A percentile compares a stretch with the other conserved stretches of the same genome.
These are phyloP conservation scores for Asclepias syriaca DNA, from an alignment of 257 asterid genomes.

Conservation along the genomic window DNA sequence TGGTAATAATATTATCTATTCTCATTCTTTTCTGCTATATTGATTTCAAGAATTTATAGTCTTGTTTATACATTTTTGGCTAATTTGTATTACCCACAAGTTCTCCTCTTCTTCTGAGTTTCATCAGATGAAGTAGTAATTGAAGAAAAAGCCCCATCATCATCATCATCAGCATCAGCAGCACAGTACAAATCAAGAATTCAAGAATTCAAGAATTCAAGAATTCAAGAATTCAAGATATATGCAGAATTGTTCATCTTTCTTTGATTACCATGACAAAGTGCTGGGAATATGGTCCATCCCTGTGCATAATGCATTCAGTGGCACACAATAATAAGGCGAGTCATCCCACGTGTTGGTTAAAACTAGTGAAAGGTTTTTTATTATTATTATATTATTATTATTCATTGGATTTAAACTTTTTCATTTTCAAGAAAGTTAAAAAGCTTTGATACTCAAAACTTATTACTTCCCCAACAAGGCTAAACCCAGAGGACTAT, in stretches of 20 bases:
- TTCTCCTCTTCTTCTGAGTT: neutral
- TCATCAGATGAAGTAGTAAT: neutral
- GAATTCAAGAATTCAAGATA: no score
- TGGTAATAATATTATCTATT: neutral
- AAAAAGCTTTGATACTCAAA: neutral
- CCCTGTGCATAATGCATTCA: conserved; percentile 9
- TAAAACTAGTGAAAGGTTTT: conserved; percentile 9
- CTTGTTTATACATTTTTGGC: conserved; percentile 15
- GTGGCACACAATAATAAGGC: conserved; percentile 26
- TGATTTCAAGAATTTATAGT: conserved; percentile 5
- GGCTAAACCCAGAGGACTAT: neutral
- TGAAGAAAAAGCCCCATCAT: neutral
- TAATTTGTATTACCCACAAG: neutral
- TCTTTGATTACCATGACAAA: neutral
- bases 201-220: neutral
- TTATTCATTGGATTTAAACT: no score
- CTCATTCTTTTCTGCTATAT: neutral
- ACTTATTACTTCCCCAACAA: conserved; percentile 23
- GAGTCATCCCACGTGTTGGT: conserved; percentile 54
- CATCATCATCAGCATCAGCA: neutral
- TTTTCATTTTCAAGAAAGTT: conserved; percentile 12
- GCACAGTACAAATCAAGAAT: neutral
- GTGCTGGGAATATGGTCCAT: conserved; percentile 23
- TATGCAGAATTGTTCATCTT: no score
- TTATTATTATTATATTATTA: no score